Evolutionary conservation across 345 rosid genomes (phyloP).

Genomic region (Conringia planisiliqua): DNA sequence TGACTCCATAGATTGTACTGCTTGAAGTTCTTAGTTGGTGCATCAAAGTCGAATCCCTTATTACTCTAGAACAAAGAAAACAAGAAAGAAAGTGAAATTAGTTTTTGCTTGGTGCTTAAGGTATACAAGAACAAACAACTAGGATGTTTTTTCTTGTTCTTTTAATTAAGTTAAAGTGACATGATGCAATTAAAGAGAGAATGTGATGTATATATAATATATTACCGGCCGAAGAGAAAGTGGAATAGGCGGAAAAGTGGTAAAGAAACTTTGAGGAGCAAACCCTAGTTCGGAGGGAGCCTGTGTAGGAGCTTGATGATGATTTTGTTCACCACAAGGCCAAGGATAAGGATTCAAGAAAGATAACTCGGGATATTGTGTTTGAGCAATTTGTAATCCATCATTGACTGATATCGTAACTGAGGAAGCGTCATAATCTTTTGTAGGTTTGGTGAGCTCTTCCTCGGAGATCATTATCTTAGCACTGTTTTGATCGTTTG

Average conservation of each 20-base stretch:
- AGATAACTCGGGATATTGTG: not conserved
- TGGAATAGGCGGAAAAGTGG: not conserved
- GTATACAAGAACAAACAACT: not conserved
- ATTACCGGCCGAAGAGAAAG: not conserved
- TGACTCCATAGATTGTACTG: conserved; percentile 49
- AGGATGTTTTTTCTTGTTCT: not conserved
- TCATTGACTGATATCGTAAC: conserved; percentile 17
- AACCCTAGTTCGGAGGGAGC: not conserved
- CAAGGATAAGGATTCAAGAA: not conserved
- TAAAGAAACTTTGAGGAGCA: conserved; percentile 1
- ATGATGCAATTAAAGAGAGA: not conserved
- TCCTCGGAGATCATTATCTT: not conserved
- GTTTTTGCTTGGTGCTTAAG: not conserved
- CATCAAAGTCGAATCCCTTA: conserved; percentile 44
- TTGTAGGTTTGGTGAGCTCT: conserved; percentile 6
- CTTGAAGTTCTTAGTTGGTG: conserved; percentile 47
- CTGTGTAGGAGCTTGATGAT: not conserved
- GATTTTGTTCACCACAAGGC: not conserved
- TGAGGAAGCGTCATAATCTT: conserved; percentile 11
- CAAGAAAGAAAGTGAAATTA: not conserved
- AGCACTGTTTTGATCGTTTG: not conserved
- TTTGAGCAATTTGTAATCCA: not conserved
- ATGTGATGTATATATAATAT: not conserved
- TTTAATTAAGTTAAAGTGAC: not conserved
- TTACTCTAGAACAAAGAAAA: conserved; percentile 9